Conservation (phyloP, 208 protist genomes). For the Blastocrithidia nonstop region DNA sequence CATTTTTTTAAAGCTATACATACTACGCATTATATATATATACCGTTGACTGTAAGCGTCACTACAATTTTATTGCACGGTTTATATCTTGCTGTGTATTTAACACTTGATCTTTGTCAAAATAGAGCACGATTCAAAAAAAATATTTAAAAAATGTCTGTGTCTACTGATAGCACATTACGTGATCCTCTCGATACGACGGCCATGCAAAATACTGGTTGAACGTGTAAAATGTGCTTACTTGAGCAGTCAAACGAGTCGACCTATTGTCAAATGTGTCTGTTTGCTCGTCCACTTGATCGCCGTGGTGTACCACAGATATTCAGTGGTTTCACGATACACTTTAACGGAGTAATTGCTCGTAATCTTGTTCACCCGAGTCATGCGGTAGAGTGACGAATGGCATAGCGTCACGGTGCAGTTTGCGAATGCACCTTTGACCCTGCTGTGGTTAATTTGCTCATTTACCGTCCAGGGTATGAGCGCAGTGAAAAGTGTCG, state of each 20-base stretch:
- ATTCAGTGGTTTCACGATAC: slow-evolving; percentile 64
- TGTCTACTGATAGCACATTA: background rate
- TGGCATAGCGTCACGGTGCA: slow-evolving; percentile 79
- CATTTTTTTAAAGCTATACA: no score
- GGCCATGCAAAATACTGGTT: slow-evolving; percentile 8
- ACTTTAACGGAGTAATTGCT: slow-evolving; percentile 84
- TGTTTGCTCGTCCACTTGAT: slow-evolving; percentile 44
- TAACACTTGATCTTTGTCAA: no score
- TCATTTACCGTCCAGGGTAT: slow-evolving; percentile 77
- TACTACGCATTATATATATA: no score
- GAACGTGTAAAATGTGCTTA: slow-evolving; percentile 39
- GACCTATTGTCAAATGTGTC: slow-evolving; percentile 57
- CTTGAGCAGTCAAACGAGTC: slow-evolving; percentile 24
- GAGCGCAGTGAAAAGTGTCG: slow-evolving; percentile 83
- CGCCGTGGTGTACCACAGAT: slow-evolving; percentile 66
- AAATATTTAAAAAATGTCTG: background rate
- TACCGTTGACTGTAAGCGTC: no score
- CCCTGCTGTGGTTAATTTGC: slow-evolving; percentile 29
- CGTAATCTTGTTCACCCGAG: slow-evolving; percentile 67
- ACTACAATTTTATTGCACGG: no score
- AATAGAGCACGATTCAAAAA: slow-evolving; percentile 2
- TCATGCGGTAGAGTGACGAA: slow-evolving; percentile 81
- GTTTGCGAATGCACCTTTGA: slow-evolving; percentile 48
- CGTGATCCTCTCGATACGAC: background rate
- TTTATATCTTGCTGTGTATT: no score